Base-by-base conservation (phyloP, 257 asterid species). In the Scutellaria galericulata region DNA sequence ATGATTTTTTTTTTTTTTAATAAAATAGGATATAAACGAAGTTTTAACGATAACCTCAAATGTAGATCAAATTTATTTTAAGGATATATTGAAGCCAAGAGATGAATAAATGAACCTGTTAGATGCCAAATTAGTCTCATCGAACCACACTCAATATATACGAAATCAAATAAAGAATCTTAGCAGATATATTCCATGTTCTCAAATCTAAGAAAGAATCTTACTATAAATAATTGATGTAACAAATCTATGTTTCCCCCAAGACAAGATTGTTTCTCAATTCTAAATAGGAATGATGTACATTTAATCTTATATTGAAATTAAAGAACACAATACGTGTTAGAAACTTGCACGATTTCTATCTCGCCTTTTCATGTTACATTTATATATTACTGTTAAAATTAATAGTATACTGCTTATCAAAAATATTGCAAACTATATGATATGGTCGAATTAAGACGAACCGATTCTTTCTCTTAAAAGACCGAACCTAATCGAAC, bases 111-210 rank as follows among this genome's bases (percentile, higher is more conserved):
- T 31, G 5, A 31, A 31, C 37, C 27, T 2, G 2, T 24, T 58
- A 70, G 63, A 47, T 59, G 61, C 71, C 45, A 70, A 56, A 20
- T 5, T 47, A 37, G 42, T 37, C 50, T 4, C 64, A 45, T 24
- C 41, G 24, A 20, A 9, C 4, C 42, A 46, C 57, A 15, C 35
- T 24, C 37, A 31, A 46, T 40, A 6, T 66, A 35, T 35, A 5
- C 10, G 3, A 56, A 62, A 45, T 27, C 68, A 14, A 74, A 66
- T 35, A 56, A 47, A 47, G 74, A 56, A 77, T 77, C 51, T 54
- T 4, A 14, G 12, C n/a, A 76, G 50, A 13, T 39, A 62, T 62
- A 39, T 76, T 45, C 46, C 68, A 45, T 31, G 67, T 71, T n/a
- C 24, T 37, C 11, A 41, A 35, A 15, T 64, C 22, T 35, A 64